These are phyloP conservation scores for Collybia mongolica DNA, from an alignment of 768 basidiomycete genomes.

Conservation along the genomic window DNA sequence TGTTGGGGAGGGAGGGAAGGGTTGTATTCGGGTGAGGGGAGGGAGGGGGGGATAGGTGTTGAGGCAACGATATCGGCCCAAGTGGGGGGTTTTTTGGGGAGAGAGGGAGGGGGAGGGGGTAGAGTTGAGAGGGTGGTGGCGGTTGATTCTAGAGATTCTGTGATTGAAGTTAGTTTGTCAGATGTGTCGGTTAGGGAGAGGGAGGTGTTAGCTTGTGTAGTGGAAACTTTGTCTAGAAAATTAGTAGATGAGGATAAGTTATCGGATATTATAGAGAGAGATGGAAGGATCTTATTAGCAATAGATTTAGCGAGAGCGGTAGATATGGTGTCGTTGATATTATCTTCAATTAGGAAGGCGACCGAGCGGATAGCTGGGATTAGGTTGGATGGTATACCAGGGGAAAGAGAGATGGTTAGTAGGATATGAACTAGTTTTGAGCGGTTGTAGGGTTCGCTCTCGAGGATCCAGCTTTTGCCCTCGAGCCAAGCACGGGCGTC, in stretches of 20 bases:
- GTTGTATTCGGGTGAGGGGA: neutral
- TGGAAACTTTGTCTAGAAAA: neutral
- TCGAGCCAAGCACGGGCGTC: too few species aligned
- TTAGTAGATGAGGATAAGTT: conserved; percentile 1
- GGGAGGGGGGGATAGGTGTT: neutral
- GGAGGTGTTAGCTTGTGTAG: neutral
- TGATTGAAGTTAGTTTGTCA: neutral
- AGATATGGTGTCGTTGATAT: neutral
- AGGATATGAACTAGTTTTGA: conserved; percentile 5
- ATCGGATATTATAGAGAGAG: neutral
- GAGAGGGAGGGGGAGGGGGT: neutral
- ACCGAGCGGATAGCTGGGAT: neutral
- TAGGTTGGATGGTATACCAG: neutral
- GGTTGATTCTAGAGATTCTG: too few species aligned
- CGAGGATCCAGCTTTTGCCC: too few species aligned
- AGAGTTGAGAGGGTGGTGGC: neutral
- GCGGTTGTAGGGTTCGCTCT: conserved; percentile 1
- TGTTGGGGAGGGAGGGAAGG: neutral
- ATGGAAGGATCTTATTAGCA: neutral
- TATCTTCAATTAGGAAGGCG: conserved; percentile 5
- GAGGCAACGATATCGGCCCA: neutral
- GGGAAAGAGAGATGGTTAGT: neutral
- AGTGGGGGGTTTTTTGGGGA: neutral
- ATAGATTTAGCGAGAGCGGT: neutral
- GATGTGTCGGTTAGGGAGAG: neutral